These are phyloP conservation scores for Verticillium dahliae DNA, from an alignment of 2,329 filamentous ascomycete genomes.

Conservation along the genomic window DNA sequence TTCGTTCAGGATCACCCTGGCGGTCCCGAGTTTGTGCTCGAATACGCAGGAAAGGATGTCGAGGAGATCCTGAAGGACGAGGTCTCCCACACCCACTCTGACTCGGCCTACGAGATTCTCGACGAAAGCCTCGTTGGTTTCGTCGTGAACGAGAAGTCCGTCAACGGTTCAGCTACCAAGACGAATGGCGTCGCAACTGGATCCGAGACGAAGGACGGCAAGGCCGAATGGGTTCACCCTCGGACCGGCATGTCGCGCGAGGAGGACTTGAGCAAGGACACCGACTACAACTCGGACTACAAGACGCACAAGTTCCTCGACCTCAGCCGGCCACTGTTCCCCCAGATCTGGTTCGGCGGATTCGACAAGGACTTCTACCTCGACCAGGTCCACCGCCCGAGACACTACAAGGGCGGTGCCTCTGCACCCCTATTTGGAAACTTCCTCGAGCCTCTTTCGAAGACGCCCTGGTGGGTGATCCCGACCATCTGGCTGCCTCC, in stretches of 20 bases:
- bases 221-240: conserved; percentile 35
- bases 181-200: conserved; percentile 30
- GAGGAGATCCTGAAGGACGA: conserved; percentile 75
- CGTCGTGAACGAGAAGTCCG: conserved; percentile 53
- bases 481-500: conserved; percentile 80
- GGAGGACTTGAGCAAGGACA: conserved; percentile 82
- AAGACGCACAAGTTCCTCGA: conserved; percentile 92
- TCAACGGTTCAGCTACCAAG: conserved; percentile 22
- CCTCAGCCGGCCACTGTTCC: conserved; percentile 73
- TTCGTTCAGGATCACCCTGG: conserved; percentile 90
- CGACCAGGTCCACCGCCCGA: conserved; percentile 88
- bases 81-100: conserved; percentile 77
- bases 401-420: conserved; percentile 89
- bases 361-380: conserved; percentile 97
- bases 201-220: conserved; percentile 27
- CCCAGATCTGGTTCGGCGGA: conserved; percentile 81
- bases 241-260: conserved; percentile 84
- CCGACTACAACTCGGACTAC: conserved; percentile 69
- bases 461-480: conserved; percentile 91
- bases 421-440: conserved; percentile 96
- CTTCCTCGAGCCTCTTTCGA: conserved; percentile 93
- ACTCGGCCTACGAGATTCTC: conserved; percentile 91
- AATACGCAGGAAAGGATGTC: conserved; percentile 86
- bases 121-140: conserved; percentile 84
- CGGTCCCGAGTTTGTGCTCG: conserved; percentile 78